A percentile compares a stretch with the other conserved stretches of the same genome.
Conservation (phyloP, 805 yeast genomes). For the Metschnikowia aberdeeniae region DNA sequence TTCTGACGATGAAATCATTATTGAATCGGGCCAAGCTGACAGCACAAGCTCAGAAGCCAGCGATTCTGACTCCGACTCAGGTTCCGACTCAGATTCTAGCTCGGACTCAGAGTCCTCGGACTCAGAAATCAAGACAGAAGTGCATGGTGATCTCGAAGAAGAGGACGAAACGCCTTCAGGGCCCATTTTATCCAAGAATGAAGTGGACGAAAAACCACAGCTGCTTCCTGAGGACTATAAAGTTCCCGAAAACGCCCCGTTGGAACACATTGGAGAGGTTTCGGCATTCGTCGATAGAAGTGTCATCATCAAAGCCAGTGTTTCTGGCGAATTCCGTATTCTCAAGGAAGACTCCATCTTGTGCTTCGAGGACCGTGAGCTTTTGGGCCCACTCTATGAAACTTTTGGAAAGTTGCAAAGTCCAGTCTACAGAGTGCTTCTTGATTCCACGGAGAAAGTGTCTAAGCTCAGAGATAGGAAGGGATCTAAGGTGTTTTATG, state of each 20-base stretch:
- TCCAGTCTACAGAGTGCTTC: constrained; percentile 77
- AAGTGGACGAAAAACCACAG: constrained; percentile 68
- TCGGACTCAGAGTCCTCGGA: constrained; percentile 1
- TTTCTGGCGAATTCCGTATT: constrained; percentile 81
- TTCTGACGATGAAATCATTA: constrained; percentile 17
- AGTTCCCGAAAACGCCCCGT: constrained; percentile 56
- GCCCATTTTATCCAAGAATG: constrained; percentile 79
- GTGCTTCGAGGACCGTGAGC: constrained; percentile 66
- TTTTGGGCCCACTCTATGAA: constrained; percentile 78
- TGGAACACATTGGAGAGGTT: constrained; percentile 69
- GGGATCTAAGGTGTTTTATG: constrained; percentile 65
- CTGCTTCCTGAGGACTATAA: constrained; percentile 61
- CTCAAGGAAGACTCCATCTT: constrained; percentile 77
- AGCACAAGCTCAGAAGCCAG: constrained; percentile 2
- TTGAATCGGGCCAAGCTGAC: constrained; percentile 4
- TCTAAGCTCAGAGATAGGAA: constrained; percentile 43
- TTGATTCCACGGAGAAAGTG: constrained; percentile 48
- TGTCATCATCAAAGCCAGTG: constrained; percentile 63
- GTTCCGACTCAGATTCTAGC: constrained; percentile 9
- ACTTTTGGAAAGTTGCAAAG: constrained; percentile 82
- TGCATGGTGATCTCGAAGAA: constrained; percentile 31
- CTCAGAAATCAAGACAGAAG: background rate
- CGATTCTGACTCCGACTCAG: constrained; percentile 7
- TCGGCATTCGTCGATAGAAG: constrained; percentile 67
- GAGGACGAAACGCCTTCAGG: constrained; percentile 45